Percentiles rank a stretch among this genome's conserved stretches.
phyloP scores from a whole-genome alignment of 306 rosid species.

The Prunus salicina region DNA sequence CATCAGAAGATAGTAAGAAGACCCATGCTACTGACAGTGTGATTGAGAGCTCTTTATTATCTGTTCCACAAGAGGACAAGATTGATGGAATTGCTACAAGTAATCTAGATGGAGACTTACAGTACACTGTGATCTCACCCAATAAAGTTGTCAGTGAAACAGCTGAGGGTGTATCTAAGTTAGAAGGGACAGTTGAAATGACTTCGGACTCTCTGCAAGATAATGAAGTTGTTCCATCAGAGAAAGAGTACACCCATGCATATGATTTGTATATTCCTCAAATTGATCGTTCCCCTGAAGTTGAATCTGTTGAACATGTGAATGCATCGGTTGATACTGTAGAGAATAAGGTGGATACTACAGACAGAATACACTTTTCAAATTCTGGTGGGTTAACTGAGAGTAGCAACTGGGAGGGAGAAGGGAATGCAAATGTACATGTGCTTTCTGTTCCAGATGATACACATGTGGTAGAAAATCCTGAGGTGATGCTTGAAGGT shows the following conservation, averaged over 20 bases:
- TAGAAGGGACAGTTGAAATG: conserved; percentile 28
- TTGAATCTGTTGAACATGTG: conserved; percentile 30
- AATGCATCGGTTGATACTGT: conserved; percentile 11
- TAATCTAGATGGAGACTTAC: conserved; percentile 17
- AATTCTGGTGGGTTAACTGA: conserved; percentile 25
- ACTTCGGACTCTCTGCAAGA: conserved; percentile 29
- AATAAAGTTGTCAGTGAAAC: conserved; percentile 29
- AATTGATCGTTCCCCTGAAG: conserved; percentile 28
- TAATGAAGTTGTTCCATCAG: conserved; percentile 28
- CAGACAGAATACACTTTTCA: conserved; percentile 19
- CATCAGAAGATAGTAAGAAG: conserved; percentile 27
- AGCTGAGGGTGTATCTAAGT: conserved; percentile 22
- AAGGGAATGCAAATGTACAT: conserved; percentile 31
- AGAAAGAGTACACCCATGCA: conserved; percentile 25
- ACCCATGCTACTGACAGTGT: conserved; percentile 23
- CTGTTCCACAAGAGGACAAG: conserved; percentile 19
- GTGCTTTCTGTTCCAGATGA: conserved; percentile 35
- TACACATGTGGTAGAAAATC: conserved; percentile 30
- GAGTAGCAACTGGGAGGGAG: conserved; percentile 33
- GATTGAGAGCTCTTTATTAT: conserved; percentile 25
- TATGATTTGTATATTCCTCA: conserved; percentile 29
- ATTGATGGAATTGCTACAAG: conserved; percentile 26
- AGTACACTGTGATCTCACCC: conserved; percentile 26
- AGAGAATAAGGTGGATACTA: conserved; percentile 29
- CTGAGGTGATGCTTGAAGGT: conserved; percentile 35